Evolutionary conservation across 805 yeast genomes (phyloP), one percentile per base, ranked within the genome.

Genomic region (Pichia kluyveri): DNA sequence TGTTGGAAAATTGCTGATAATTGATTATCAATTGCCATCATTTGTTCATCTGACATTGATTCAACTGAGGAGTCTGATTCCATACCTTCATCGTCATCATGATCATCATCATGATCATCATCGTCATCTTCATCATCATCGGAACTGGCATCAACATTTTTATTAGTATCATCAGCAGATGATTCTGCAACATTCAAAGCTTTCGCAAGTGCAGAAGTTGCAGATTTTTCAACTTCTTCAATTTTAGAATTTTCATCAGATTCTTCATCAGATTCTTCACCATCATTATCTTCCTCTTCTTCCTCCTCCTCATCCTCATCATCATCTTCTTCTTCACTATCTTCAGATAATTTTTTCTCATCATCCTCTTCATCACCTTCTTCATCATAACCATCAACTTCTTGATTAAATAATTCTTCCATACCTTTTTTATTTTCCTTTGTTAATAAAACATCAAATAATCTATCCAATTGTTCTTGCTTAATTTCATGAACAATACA

Each of bases 41-140:
- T 91, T 62, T 89, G 89, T 57, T 90, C 96, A 64, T 90, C 97
- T 51, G 90, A 95, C 95, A 89, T 86, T 0, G 91, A 81, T 55
- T 86, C 95, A 27, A 77, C 82, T 8, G 77, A 75, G 30, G 76
- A 82, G 30, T 72, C 77, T 5, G 73, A 80, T 18, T 70, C 77
- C 38, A 75, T 81, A 8, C 62, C 61, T 11, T 68, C 70, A 30
- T 71, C 75, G 14, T 67, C 70, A 9, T 66, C 57, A 23, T 62
- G 63, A n/a, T 53, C 59, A 23, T 62, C 63, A n/a, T 53, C 59
- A 19, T 66, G 68, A 36, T 69, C 68, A 10, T 34, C 23, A 27
- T 40, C 63, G n/a, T 53, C 59, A 19, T 66, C 69, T 36, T 69
- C 63, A n/a, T 53, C 59, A 19, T 66, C 69, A 36, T 69, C 68